Evolutionary conservation across 192 early-diverging fungal species (phyloP).

Genomic region (Mortierella alpina): DNA sequence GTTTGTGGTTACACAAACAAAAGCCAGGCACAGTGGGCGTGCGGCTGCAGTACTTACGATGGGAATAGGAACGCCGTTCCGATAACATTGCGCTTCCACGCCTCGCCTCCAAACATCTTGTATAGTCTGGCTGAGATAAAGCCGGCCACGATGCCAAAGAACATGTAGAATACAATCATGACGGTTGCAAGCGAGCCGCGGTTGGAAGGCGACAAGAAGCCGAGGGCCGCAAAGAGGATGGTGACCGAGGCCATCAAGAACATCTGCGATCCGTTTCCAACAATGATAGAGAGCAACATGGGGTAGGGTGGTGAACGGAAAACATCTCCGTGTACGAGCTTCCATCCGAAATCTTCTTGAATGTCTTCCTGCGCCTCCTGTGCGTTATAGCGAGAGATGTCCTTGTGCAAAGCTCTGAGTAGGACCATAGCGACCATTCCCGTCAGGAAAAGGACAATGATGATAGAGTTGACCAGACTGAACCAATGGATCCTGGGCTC

Average conservation of each 20-base stretch:
- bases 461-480: constrained; percentile 91
- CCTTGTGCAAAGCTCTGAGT: constrained; percentile 87
- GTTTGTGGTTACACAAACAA: background rate
- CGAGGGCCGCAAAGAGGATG: constrained; percentile 91
- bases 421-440: constrained; percentile 94
- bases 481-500: constrained; percentile 98
- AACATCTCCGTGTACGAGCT: constrained; percentile 97
- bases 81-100: constrained; percentile 87
- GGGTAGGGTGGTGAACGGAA: constrained; percentile 88
- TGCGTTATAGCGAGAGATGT: constrained; percentile 92
- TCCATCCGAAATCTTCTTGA: constrained; percentile 98
- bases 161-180: constrained; percentile 93
- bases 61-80: constrained; percentile 86
- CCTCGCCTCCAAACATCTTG: constrained; percentile 92
- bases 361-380: constrained; percentile 75
- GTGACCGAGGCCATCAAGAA: constrained; percentile 78
- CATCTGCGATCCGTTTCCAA: constrained; percentile 89
- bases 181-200: constrained; percentile 93
- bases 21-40: background rate
- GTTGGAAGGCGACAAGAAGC: constrained; percentile 92
- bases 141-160: constrained; percentile 90
- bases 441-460: constrained; percentile 92
- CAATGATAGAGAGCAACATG: constrained; percentile 79
- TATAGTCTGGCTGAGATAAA: constrained; percentile 90
- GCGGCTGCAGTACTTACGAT: constrained; percentile 56